Percentiles rank a stretch among this genome's conserved stretches.
Evolutionary conservation across 148 eudicot species (phyloP).

Genomic region (Camellia granthamiana): DNA sequence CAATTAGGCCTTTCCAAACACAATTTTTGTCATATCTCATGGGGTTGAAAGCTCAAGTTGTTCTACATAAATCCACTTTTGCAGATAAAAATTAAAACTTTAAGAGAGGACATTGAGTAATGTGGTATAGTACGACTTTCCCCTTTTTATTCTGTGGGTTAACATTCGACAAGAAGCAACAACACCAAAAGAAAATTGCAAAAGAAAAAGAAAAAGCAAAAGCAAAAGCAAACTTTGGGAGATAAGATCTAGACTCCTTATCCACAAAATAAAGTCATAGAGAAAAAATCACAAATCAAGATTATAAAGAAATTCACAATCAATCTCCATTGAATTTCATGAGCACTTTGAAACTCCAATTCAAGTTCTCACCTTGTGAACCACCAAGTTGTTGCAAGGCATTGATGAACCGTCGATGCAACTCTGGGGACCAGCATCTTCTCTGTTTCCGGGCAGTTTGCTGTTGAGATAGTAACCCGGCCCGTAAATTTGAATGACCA

Average conservation of each 20-base stretch:
- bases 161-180: background rate
- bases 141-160: background rate
- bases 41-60: background rate
- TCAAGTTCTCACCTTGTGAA: conserved; percentile 59
- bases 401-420: conserved; percentile 69
- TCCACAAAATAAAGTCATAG: background rate
- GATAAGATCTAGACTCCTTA: conserved; percentile 1
- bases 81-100: background rate
- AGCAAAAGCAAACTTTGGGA: background rate
- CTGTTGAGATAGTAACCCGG: conserved; percentile 23
- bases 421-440: conserved; percentile 83
- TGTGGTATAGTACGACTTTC: background rate
- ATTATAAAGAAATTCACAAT: background rate
- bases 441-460: conserved; percentile 63
- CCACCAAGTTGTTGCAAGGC: conserved; percentile 86
- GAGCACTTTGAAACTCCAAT: background rate
- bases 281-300: background rate
- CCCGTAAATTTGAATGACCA: conserved; percentile 29
- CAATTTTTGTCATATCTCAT: background rate
- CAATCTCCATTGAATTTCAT: background rate
- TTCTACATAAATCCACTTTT: background rate
- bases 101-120: background rate
- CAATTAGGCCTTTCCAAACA: too few relatives aligned
- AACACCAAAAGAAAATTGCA: background rate
- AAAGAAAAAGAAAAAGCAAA: background rate